Conservation (phyloP, 2,329 filamentous ascomycete species). For the Beauveria bassiana region DNA sequence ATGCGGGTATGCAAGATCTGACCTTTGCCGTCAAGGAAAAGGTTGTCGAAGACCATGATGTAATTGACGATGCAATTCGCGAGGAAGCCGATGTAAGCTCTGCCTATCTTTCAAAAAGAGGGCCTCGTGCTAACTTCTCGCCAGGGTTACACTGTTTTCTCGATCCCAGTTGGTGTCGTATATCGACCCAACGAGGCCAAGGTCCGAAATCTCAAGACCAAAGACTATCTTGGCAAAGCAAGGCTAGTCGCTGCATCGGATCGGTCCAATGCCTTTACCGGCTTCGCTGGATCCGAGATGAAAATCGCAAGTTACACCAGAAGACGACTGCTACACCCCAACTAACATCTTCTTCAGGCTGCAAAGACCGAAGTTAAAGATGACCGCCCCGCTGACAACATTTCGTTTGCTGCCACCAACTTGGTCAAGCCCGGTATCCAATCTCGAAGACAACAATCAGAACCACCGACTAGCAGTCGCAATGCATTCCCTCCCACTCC, state of each 20-base stretch:
- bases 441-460: conserved; percentile 77
- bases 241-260: conserved; percentile 84
- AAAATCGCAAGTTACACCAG: conserved; percentile 51
- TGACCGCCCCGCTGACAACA: conserved; percentile 72
- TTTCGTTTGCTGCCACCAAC: conserved; percentile 89
- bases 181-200: conserved; percentile 96
- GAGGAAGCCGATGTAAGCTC: conserved; percentile 77
- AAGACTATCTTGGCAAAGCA: conserved; percentile 97
- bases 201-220: conserved; percentile 95
- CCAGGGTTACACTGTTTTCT: conserved; percentile 96
- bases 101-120: neutral
- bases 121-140: conserved; percentile 16
- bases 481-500: conserved; percentile 97
- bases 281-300: conserved; percentile 71
- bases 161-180: conserved; percentile 89
- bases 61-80: conserved; percentile 93
- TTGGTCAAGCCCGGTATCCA: conserved; percentile 79
- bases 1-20: conserved; percentile 84
- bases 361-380: conserved; percentile 55
- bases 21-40: conserved; percentile 90
- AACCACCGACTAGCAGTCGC: conserved; percentile 66
- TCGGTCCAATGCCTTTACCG: conserved; percentile 70
- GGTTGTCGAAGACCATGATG: conserved; percentile 90
- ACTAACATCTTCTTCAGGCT: conserved; percentile 28
- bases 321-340: neutral